These are phyloP conservation scores for Camelina laxa DNA, from an alignment of 345 rosid genomes.

Conservation along the genomic window DNA sequence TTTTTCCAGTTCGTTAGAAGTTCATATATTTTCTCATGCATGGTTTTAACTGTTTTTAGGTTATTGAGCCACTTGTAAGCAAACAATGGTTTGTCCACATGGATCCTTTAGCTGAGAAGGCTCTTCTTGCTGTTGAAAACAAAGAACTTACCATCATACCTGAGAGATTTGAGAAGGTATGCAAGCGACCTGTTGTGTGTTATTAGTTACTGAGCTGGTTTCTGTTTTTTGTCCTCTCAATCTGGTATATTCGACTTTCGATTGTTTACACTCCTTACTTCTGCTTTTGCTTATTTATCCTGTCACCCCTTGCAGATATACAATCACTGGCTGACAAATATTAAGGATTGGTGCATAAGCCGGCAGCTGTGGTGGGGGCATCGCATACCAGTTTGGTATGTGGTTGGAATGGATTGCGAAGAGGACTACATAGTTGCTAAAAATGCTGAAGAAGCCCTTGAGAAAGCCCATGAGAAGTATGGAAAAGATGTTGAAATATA, in stretches of 20 bases:
- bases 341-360: slow-evolving; percentile 99
- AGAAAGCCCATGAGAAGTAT: slow-evolving; percentile 71
- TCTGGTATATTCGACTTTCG: slow-evolving; percentile 14
- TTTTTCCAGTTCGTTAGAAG: slow-evolving; percentile 27
- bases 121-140: slow-evolving; percentile 82
- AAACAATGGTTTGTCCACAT: slow-evolving; percentile 97
- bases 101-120: slow-evolving; percentile 96
- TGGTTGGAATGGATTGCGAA: slow-evolving; percentile 81
- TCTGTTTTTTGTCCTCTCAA: slow-evolving; percentile 12
- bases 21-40: slow-evolving; percentile 28
- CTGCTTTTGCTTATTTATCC: slow-evolving; percentile 8
- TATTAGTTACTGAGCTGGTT: slow-evolving; percentile 22
- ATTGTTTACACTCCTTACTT: slow-evolving; percentile 23
- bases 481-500: slow-evolving; percentile 84
- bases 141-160: slow-evolving; percentile 81
- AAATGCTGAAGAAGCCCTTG: slow-evolving; percentile 78
- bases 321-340: slow-evolving; percentile 95
- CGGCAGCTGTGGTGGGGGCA: slow-evolving; percentile 99
- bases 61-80: slow-evolving; percentile 94
- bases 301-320: slow-evolving; percentile 61
- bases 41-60: slow-evolving; percentile 48
- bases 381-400: slow-evolving; percentile 98
- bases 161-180: slow-evolving; percentile 96
- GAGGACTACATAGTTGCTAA: slow-evolving; percentile 88
- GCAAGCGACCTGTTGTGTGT: slow-evolving; percentile 24